Evolutionary conservation across 169 alveolate genomes (phyloP).

Genomic region (Babesia bovis): DNA sequence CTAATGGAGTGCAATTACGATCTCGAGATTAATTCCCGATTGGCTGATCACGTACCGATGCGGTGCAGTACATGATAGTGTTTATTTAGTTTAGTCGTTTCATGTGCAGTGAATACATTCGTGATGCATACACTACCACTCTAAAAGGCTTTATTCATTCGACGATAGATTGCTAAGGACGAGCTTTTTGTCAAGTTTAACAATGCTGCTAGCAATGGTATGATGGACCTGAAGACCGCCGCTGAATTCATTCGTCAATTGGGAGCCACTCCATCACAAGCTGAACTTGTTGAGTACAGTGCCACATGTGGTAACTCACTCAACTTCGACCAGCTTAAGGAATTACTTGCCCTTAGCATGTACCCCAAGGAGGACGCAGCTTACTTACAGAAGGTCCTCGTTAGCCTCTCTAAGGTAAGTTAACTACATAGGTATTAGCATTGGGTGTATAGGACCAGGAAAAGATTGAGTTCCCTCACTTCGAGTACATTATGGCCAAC

Average conservation of each 20-base stretch:
- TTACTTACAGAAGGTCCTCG: slow-evolving; percentile 25
- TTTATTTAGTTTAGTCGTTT: neutral
- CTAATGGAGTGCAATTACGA: neutral
- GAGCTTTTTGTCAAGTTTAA: slow-evolving; percentile 42
- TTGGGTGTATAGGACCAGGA: slow-evolving; percentile 31
- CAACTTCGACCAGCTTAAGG: slow-evolving; percentile 55
- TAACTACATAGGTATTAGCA: neutral
- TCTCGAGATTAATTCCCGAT: slow-evolving; percentile 12
- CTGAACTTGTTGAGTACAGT: slow-evolving; percentile 55
- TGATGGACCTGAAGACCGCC: slow-evolving; percentile 40
- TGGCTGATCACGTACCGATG: slow-evolving; percentile 1
- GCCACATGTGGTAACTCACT: slow-evolving; percentile 52
- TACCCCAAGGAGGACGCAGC: slow-evolving; percentile 51
- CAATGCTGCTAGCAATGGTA: slow-evolving; percentile 27
- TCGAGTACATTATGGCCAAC: slow-evolving; percentile 58
- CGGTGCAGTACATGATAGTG: neutral
- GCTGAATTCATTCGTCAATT: slow-evolving; percentile 49
- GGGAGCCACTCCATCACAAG: slow-evolving; percentile 64
- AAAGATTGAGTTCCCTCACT: slow-evolving; percentile 18
- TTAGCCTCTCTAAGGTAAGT: slow-evolving; percentile 24
- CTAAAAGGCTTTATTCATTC: slow-evolving; percentile 1
- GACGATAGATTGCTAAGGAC: slow-evolving; percentile 49
- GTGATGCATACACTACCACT: neutral
- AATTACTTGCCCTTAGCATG: slow-evolving; percentile 55
- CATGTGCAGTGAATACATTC: neutral